These are phyloP conservation scores for Fusarium anthophilum DNA, from an alignment of 2,329 filamentous ascomycete species.

Conservation along the genomic window DNA sequence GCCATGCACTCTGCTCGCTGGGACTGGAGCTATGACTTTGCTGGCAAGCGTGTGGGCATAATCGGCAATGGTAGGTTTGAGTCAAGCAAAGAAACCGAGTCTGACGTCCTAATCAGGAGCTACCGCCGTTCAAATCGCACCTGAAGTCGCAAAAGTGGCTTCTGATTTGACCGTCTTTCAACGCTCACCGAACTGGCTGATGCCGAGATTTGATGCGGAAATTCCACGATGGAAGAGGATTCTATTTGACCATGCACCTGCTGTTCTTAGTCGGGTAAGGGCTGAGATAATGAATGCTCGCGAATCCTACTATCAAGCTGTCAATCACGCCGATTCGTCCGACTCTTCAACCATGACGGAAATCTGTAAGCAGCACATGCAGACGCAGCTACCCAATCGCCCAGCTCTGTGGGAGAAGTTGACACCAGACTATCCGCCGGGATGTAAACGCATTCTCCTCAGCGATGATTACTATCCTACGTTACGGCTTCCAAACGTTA, in stretches of 20 bases:
- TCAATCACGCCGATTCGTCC: neutral
- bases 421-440: neutral
- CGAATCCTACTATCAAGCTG: neutral
- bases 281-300: neutral
- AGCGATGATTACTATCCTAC: neutral
- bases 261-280: neutral
- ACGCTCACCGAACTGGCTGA: neutral
- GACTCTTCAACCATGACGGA: neutral
- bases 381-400: neutral
- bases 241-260: fast-evolving
- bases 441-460: neutral
- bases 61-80: neutral
- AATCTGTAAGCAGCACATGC: neutral
- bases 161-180: neutral
- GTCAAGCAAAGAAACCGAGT: fast-evolving
- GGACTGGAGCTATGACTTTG: neutral
- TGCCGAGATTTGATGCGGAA: neutral
- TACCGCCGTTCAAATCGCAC: neutral
- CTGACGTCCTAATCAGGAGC: fast-evolving
- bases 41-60: neutral
- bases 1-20: neutral
- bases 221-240: neutral
- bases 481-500: neutral
- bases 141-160: neutral
- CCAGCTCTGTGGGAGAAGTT: neutral